Conservation (phyloP, 495 filamentous ascomycete genomes). For the Chaetomium cochliodes region DNA sequence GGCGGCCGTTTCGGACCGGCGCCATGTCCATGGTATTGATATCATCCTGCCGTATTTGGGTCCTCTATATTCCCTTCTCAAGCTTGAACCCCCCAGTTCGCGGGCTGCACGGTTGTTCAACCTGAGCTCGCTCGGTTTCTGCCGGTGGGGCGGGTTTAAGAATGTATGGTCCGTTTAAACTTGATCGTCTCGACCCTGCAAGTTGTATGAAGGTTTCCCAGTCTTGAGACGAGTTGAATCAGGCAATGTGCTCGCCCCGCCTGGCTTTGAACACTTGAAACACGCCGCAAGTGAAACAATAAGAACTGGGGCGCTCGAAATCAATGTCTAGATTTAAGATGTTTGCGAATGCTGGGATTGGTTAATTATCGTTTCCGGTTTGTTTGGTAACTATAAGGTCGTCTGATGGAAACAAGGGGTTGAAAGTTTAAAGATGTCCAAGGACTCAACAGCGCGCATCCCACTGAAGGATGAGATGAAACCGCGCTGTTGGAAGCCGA, state of each 20-base stretch:
- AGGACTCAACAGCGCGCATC: not conserved
- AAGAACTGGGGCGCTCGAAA: no score
- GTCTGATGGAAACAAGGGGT: not conserved
- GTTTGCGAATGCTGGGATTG: not conserved
- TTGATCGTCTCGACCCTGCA: no score
- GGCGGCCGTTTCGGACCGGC: conserved; percentile 41
- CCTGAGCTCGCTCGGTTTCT: not conserved
- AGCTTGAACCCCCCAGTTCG: not conserved
- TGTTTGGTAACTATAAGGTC: not conserved
- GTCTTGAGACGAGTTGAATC: no score
- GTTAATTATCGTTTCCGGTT: not conserved
- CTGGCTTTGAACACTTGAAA: no score
- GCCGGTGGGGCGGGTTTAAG: no score
- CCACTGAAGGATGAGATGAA: not conserved
- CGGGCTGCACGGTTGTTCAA: not conserved
- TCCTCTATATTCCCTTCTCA: not conserved
- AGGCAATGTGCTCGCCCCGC: no score
- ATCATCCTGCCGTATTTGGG: conserved; percentile 9
- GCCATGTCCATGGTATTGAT: conserved; percentile 22
- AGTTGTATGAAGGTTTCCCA: no score
- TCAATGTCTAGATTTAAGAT: no score
- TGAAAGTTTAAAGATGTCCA: not conserved
- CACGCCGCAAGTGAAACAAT: no score
- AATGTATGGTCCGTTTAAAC: no score
- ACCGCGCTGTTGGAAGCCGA: conserved; percentile 1